Conservation (phyloP, 2,329 filamentous ascomycete species). For the Penicillium glabrum region DNA sequence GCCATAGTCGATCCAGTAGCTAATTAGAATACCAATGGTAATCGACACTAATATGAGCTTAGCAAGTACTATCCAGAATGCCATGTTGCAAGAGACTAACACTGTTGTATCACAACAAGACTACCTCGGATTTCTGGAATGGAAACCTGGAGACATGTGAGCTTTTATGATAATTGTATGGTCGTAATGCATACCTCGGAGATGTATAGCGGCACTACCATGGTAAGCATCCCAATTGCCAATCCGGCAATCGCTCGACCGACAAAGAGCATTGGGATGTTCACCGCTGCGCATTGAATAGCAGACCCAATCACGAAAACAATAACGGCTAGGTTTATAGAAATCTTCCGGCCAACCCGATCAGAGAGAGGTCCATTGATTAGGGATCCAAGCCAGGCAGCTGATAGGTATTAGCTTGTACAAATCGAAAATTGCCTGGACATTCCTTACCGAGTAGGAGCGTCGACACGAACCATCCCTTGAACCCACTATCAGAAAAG, state of each 20-base stretch:
- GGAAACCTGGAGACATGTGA: constrained; percentile 36
- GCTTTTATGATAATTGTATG: background rate
- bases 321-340: constrained; percentile 52
- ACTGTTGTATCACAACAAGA: constrained; percentile 40
- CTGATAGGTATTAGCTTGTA: constrained; percentile 17
- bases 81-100: constrained; percentile 17
- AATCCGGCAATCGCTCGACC: constrained; percentile 50
- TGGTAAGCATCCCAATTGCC: constrained; percentile 44
- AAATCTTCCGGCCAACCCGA: constrained; percentile 52
- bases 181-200: constrained; percentile 43
- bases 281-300: constrained; percentile 46
- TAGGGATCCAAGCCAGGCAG: constrained; percentile 53
- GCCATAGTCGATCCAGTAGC: constrained; percentile 46
- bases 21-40: constrained; percentile 38
- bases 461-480: constrained; percentile 56
- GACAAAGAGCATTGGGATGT: constrained; percentile 42
- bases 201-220: constrained; percentile 56
- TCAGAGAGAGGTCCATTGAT: constrained; percentile 51
- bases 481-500: constrained; percentile 47
- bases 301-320: constrained; percentile 55
- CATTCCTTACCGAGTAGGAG: constrained; percentile 41
- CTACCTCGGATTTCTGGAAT: constrained; percentile 39
- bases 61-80: background rate
- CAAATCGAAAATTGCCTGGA: background rate
- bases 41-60: constrained; percentile 38